Percentiles rank a stretch among this genome's conserved stretches.
Evolutionary conservation across 805 yeast species (phyloP).

Genomic region (Wickerhamomyces chambardii): DNA sequence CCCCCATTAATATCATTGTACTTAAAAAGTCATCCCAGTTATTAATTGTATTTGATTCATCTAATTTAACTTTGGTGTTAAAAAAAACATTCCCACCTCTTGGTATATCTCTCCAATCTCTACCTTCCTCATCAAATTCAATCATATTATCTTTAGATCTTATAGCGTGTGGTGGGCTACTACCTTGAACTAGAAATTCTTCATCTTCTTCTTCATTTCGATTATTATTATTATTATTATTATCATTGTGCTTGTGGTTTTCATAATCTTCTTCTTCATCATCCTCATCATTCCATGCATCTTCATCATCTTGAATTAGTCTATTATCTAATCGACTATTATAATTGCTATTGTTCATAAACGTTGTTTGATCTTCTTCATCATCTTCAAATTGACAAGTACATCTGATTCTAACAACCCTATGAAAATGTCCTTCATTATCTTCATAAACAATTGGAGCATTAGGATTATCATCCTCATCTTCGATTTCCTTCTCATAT

Average conservation of each 20-base stretch:
- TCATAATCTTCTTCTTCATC: slow-evolving; percentile 11
- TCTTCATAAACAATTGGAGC: slow-evolving; percentile 14
- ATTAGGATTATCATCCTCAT: slow-evolving; percentile 20
- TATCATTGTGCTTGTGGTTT: slow-evolving; percentile 6
- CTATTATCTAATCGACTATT: not conserved
- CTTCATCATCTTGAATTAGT: slow-evolving; percentile 6
- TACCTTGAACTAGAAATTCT: slow-evolving; percentile 2
- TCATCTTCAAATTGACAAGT: slow-evolving; percentile 17
- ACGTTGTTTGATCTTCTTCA: not conserved
- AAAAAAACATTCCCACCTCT: slow-evolving; percentile 42
- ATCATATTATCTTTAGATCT: slow-evolving; percentile 24
- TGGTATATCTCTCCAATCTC: slow-evolving; percentile 69
- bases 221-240: slow-evolving; percentile 1
- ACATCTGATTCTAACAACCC: slow-evolving; percentile 14
- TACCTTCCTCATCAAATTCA: slow-evolving; percentile 49
- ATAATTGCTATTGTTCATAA: not conserved
- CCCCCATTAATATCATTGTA: slow-evolving; percentile 17
- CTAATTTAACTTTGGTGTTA: slow-evolving; percentile 10
- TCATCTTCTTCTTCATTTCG: not conserved
- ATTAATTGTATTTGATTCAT: slow-evolving; percentile 6
- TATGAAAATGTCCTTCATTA: slow-evolving; percentile 17
- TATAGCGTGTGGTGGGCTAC: slow-evolving; percentile 21
- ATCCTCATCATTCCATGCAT: slow-evolving; percentile 7
- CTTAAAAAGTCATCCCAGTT: slow-evolving; percentile 15
- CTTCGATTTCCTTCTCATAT: slow-evolving; percentile 27